Base-by-base conservation (phyloP, 768 basidiomycete genomes). In the Panus rudis region DNA sequence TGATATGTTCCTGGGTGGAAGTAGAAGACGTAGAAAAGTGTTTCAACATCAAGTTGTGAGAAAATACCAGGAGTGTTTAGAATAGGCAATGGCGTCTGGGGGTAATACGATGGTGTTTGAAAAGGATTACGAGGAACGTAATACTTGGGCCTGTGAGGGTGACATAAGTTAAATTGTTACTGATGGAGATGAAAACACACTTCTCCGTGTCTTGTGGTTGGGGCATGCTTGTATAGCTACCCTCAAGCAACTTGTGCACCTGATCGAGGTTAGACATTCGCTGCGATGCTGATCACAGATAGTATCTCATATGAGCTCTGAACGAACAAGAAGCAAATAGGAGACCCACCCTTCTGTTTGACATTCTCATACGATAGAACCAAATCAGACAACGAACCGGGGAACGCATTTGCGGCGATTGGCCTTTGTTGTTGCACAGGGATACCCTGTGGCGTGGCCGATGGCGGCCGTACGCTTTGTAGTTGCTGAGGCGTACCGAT, bases 21-120 rank as follows among this genome's bases (percentile, higher is more conserved):
- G 70, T 99, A 99, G 67, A 99, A 99, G 57, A 98, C 87, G 68
- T 92, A 99, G 67, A 99, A 98, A 8, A 98, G 71, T 16, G 94
- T 97, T 68, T 99, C 96, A 38, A 96, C 83, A 51, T 99, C 96
- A 48, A 98, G 76, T 60, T 92, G 87, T 24, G 84, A 73, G 60
- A 93, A 96, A 39, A 97, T 76, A 7, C 75, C 78, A 26, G 92
- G 79, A 42, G 90, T 85, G 55, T 78, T 89, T 46, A 98, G 68
- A 34, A 87, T 70, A 14, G 83, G 75, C 52, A 84, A 78, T 23
- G 91, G 91, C 42, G 80, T 63, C 63, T 98, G 96, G 28, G 96
- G 92, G 63, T 99, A 99, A 63, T 94, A 97, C 11, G 79, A 65
- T 13, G 96, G 84, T n/a, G 93, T 91, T 56, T 75, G 81, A 69